Conservation (phyloP, 1,284 basidiomycete genomes). For the Apiotrichum domesticum region DNA sequence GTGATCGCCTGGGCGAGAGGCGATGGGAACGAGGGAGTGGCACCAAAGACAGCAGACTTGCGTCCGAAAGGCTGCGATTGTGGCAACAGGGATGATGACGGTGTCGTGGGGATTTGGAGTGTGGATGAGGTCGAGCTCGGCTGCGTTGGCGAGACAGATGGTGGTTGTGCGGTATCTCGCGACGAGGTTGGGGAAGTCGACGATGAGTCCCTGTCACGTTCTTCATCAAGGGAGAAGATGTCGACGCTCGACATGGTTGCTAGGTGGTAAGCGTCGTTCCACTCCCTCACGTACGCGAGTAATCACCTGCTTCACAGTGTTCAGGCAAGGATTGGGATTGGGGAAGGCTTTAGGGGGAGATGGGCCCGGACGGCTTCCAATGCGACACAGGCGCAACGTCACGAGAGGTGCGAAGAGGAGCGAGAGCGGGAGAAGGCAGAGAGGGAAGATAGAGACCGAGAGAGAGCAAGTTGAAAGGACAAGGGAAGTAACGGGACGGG, state of each 20-base stretch:
- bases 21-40: constrained; percentile 44
- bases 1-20: constrained; percentile 42
- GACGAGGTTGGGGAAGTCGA: constrained; percentile 17
- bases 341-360: too few relatives aligned
- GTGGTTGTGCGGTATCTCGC: constrained; percentile 7
- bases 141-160: constrained; percentile 1
- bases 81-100: constrained; percentile 8
- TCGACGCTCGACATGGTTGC: constrained; percentile 15
- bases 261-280: not conserved
- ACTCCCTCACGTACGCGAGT: too few relatives aligned
- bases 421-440: too few relatives aligned
- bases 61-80: constrained; percentile 27
- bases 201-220: constrained; percentile 23
- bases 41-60: constrained; percentile 37
- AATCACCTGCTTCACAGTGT: too few relatives aligned
- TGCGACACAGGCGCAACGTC: too few relatives aligned
- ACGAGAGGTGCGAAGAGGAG: too few relatives aligned
- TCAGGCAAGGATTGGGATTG: too few relatives aligned
- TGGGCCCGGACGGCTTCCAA: too few relatives aligned
- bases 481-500: too few relatives aligned
- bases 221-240: constrained; percentile 41
- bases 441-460: too few relatives aligned
- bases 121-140: constrained; percentile 5
- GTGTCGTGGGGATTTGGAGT: constrained; percentile 17
- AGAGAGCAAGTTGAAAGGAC: too few relatives aligned